Conservation (phyloP, 2,329 filamentous ascomycete genomes). For the Zarea fungicola region DNA sequence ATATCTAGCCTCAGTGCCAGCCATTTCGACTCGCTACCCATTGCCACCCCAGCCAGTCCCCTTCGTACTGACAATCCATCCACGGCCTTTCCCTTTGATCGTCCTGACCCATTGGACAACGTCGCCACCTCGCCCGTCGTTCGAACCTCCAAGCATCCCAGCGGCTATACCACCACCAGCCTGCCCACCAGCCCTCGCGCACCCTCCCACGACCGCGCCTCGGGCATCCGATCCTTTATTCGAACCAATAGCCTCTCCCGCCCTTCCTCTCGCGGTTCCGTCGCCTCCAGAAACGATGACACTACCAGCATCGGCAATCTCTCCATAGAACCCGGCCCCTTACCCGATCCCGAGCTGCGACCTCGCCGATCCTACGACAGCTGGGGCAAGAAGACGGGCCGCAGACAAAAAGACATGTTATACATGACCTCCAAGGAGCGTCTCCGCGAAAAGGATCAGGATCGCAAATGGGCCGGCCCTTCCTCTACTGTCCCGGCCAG, state of each 20-base stretch:
- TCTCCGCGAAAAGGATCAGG: conserved; percentile 56
- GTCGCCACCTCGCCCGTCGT: conserved; percentile 65
- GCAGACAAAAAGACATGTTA: conserved; percentile 56
- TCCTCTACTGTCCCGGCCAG: conserved; percentile 28
- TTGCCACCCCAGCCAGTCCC: conserved; percentile 28
- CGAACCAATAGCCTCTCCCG: conserved; percentile 42
- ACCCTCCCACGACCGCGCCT: conserved; percentile 44
- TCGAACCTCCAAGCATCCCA: conserved; percentile 75
- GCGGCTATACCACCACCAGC: conserved; percentile 54
- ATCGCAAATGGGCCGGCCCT: conserved; percentile 46
- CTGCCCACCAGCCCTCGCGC: conserved; percentile 49
- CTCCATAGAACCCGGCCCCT: conserved; percentile 54
- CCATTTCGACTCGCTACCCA: conserved; percentile 60
- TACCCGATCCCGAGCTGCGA: conserved; percentile 44
- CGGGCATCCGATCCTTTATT: conserved; percentile 51
- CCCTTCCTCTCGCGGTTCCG: conserved; percentile 55
- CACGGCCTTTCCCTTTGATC: conserved; percentile 34
- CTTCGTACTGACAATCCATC: conserved; percentile 22
- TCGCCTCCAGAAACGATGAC: conserved; percentile 52
- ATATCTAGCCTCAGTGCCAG: conserved; percentile 67
- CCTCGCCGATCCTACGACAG: conserved; percentile 54
- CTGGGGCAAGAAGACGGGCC: conserved; percentile 53
- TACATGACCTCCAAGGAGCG: conserved; percentile 70
- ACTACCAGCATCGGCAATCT: conserved; percentile 59
- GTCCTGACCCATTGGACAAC: conserved; percentile 50